phyloP scores from a whole-genome alignment of 2,329 filamentous ascomycete species.

The Colletotrichum lentis region DNA sequence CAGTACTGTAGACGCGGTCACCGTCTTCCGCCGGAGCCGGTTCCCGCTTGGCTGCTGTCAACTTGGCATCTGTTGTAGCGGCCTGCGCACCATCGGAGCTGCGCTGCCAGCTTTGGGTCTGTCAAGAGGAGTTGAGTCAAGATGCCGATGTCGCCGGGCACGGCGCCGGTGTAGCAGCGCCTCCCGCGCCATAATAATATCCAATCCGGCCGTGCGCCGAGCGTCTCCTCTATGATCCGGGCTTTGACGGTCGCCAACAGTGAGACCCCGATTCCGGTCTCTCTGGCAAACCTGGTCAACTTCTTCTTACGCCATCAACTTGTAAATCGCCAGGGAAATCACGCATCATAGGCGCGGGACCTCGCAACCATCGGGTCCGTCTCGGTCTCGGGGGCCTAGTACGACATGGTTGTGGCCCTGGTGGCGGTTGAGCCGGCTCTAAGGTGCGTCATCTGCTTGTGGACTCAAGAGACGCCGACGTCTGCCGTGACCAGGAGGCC shows the following conservation, averaged over 20 bases:
- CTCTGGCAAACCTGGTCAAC: slow-evolving; percentile 60
- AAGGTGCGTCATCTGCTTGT: neutral
- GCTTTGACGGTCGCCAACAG: slow-evolving; percentile 48
- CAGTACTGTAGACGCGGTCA: neutral
- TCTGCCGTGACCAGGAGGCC: slow-evolving; percentile 11
- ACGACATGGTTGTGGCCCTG: neutral
- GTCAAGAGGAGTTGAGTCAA: slow-evolving; percentile 72
- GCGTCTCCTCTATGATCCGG: slow-evolving; percentile 17
- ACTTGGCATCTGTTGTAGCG: slow-evolving; percentile 64
- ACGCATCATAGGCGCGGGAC: slow-evolving; percentile 50
- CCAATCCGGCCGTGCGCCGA: slow-evolving; percentile 58
- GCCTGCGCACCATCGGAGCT: slow-evolving; percentile 62
- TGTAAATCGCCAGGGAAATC: slow-evolving; percentile 53
- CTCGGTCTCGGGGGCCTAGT: slow-evolving; percentile 5
- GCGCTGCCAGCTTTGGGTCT: slow-evolving; percentile 60
- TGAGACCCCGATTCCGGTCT: slow-evolving; percentile 63
- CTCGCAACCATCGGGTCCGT: neutral
- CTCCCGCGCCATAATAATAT: slow-evolving; percentile 71
- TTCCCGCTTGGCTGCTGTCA: slow-evolving; percentile 70
- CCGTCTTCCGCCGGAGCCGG: slow-evolving; percentile 59
- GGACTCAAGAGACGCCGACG: slow-evolving; percentile 5
- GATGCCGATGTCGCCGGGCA: slow-evolving; percentile 74
- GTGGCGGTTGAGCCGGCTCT: neutral
- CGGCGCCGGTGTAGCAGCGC: slow-evolving; percentile 70
- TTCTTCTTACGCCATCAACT: slow-evolving; percentile 51